These are phyloP conservation scores for Fusarium sp. DNA, from an alignment of 2,329 filamentous ascomycete species.

Conservation along the genomic window DNA sequence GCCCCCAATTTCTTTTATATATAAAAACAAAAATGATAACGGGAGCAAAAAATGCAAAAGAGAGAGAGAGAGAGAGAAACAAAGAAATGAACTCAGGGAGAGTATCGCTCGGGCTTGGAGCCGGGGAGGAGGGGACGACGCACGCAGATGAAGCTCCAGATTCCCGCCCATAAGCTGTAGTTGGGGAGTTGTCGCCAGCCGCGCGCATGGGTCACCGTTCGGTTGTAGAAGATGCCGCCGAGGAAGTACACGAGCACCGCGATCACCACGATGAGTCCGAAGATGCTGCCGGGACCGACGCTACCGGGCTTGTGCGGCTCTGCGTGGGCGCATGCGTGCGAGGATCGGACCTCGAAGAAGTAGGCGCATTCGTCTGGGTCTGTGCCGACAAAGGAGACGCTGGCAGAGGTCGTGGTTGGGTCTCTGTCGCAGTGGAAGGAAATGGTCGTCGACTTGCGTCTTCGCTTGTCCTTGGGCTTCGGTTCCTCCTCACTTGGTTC, in stretches of 20 bases:
- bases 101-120: constrained; percentile 45
- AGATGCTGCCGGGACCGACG: constrained; percentile 78
- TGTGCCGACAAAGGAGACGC: constrained; percentile 82
- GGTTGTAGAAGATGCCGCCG: constrained; percentile 94
- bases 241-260: constrained; percentile 89
- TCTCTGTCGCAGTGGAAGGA: constrained; percentile 94
- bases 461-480: constrained; percentile 40
- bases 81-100: constrained; percentile 32
- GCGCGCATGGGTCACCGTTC: constrained; percentile 91
- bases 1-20: constrained; percentile 22
- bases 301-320: constrained; percentile 78
- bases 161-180: constrained; percentile 89
- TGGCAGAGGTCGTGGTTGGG: constrained; percentile 71
- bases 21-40: not conserved
- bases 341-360: constrained; percentile 91
- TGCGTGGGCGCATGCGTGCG: constrained; percentile 77
- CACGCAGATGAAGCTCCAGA: constrained; percentile 82
- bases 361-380: constrained; percentile 93
- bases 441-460: constrained; percentile 84
- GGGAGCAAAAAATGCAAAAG: not conserved
- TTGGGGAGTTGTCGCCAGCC: constrained; percentile 97
- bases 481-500: constrained; percentile 31
- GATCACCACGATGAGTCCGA: constrained; percentile 82
- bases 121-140: constrained; percentile 45
- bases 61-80: not conserved